These are phyloP conservation scores for Petunia axillaris DNA, from an alignment of 257 asterid genomes.

Conservation along the genomic window DNA sequence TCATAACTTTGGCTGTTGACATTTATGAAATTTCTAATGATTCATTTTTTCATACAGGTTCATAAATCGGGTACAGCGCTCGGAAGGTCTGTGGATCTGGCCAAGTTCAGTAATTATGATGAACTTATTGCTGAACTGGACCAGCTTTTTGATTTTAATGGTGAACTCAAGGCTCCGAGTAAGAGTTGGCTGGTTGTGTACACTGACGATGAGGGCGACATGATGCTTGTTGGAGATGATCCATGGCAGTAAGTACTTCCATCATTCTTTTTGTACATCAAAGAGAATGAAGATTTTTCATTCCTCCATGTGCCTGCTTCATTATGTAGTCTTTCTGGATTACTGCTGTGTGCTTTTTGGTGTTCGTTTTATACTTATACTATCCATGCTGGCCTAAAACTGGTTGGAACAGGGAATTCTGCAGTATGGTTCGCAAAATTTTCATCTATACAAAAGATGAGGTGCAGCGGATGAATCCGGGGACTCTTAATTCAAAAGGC, in stretches of 20 bases:
- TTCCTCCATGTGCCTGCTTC: not conserved
- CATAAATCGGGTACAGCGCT: conserved; percentile 95
- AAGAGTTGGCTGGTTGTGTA: conserved; percentile 92
- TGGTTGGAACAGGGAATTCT: conserved; percentile 68
- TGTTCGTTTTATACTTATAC: conserved; percentile 2
- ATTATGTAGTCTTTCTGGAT: not conserved
- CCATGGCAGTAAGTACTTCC: conserved; percentile 88
- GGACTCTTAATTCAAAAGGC: conserved; percentile 64
- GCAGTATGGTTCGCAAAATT: conserved; percentile 89
- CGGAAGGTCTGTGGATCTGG: conserved; percentile 95
- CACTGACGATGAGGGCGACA: conserved; percentile 96
- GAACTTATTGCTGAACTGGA: conserved; percentile 80
- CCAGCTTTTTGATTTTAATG: conserved; percentile 75
- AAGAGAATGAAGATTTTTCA: not conserved
- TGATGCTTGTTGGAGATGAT: conserved; percentile 99
- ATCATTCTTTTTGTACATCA: not conserved
- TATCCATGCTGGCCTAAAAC: not conserved
- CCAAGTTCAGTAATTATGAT: conserved; percentile 73
- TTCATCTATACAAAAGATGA: conserved; percentile 83
- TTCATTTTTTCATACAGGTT: conserved; percentile 56
- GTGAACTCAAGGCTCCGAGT: conserved; percentile 68
- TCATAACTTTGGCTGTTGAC: conserved; percentile 12
- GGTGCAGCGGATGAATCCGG: conserved; percentile 81
- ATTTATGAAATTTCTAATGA: not conserved
- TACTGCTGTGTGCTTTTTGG: not conserved